Base-by-base conservation (phyloP, 768 basidiomycete species). In the Suillus paluster region DNA sequence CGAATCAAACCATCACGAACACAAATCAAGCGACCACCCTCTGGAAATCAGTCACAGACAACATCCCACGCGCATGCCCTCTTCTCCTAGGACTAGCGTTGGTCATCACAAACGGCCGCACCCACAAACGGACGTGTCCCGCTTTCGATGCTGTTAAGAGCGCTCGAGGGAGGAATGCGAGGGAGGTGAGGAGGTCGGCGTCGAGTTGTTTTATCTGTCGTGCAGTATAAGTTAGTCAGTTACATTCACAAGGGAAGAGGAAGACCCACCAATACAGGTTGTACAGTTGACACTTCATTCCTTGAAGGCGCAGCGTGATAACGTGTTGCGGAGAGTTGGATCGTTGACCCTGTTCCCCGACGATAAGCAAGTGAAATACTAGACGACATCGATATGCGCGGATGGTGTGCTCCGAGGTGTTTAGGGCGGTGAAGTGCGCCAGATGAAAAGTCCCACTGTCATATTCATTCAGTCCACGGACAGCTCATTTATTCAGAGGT, bases 391-490 rank as follows among this genome's bases (percentile, higher is more conserved):
- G 92, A 91, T 71, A 89, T 79, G 41, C 92, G 87, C 58, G 90
- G 88, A 60, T 91, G 86, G 63, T 90, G 87, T 19, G 84, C 78
- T 68, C 83, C 85, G 68, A 87, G 87, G 49, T 87, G 78, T 73
- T 95, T 92, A 27, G 95, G 94, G 61, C 95, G 83, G 70, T 97
- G 95, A n/a, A 97, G 77, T 6, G 89, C 88, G 30, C 94, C 92
- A 65, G 91, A 92, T 5, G 91, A 95, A 71, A 97, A 97, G 73
- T 96, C 95, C 95, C 95, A 98, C 93, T 95, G 66, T 5, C 65
- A 58, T 54, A 54, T n/a, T n/a, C n/a, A 57, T 62, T 59, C n/a
- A 61, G 45, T 39, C 34, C 1, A 23, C 9, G 15, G 23, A 27
- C 19, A 2, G 17, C 21, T 12, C 21, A 11, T 10, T 36, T 3